Base-by-base conservation (phyloP, 805 yeast genomes). In the Wickerhamiella qilinensis region DNA sequence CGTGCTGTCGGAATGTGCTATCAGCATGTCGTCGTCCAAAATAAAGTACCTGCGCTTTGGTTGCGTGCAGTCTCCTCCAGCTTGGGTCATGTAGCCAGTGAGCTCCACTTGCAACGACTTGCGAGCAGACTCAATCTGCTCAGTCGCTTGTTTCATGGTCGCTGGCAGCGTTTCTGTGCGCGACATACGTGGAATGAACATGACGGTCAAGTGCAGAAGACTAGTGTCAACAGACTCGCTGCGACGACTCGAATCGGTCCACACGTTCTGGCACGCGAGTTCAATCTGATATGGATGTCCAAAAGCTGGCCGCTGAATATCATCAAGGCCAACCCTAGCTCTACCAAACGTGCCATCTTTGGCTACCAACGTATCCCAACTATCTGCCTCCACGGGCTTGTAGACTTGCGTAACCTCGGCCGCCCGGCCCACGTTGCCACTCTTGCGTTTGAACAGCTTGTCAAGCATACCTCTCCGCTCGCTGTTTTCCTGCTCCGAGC, bases 21-120 rank as follows among this genome's bases (percentile, higher is more conserved):
- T 65, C 47, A 86, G 61, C 27, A 75, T 71, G 7, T 75, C 68
- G 0, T 88, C 93, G 34, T 69, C 63, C n/a, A 86, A 63, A 46
- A 70, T 75, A 61, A 77, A 84, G 59, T 58, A 82, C 41, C 96
- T 67, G 46, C 79, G 71, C 47, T 80, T 72, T 75, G 86, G 73
- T 21, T 66, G 62, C 14, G 67, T 70, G 47, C 91, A 71, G 59
- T 86, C 97, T 8, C 96, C 96, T 16, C 97, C 97, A 51, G 78
- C 83, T 59, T 86, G 97, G 49, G 74, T 73, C 60, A 88, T 60
- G 50, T 63, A 76, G 0, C 96, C 96, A 52, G 79, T 37, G 77
- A 50, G 41, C 28, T 35, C 40, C 12, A 37, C 38, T 2, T 24
- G 62, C 39, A 16, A 63, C 48, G 4, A 46, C 35, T 45, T 52